phyloP scores from a whole-genome alignment of 805 yeast genomes.

The Sugiyamaella mastotermitis region DNA sequence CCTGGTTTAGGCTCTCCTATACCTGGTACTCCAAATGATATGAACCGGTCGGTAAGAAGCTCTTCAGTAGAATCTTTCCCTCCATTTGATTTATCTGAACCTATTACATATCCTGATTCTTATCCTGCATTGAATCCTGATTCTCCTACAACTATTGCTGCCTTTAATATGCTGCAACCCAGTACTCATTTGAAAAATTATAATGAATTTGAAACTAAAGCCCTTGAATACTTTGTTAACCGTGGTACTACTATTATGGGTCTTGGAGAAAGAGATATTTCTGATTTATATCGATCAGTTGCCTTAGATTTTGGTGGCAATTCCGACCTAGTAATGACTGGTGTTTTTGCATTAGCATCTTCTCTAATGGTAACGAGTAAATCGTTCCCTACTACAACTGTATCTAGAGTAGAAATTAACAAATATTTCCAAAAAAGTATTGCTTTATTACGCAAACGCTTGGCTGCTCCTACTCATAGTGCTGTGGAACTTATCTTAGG shows the following conservation, averaged over 20 bases:
- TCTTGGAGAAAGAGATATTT: not conserved
- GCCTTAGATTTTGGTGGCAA: conserved; percentile 2
- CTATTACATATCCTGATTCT: too few relatives aligned
- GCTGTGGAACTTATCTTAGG: conserved; percentile 7
- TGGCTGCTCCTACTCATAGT: conserved; percentile 2
- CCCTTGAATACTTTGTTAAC: conserved; percentile 1
- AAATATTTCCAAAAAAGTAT: conserved; percentile 5
- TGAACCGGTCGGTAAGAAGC: too few relatives aligned
- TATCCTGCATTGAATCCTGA: too few relatives aligned
- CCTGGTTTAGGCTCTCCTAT: too few relatives aligned
- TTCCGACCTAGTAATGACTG: conserved; percentile 5
- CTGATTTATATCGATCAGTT: not conserved
- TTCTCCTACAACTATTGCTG: too few relatives aligned
- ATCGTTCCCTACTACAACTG: not conserved
- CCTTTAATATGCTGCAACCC: too few relatives aligned
- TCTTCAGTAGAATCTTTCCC: too few relatives aligned
- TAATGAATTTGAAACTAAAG: conserved; percentile 1
- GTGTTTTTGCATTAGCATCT: conserved; percentile 6
- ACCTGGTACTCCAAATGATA: too few relatives aligned
- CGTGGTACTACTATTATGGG: not conserved
- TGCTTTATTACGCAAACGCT: not conserved
- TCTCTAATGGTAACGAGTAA: not conserved
- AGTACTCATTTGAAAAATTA: too few relatives aligned
- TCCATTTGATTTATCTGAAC: too few relatives aligned
- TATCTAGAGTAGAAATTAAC: not conserved